Base-by-base conservation (phyloP, 257 asterid species). In the Nicotiana noctiflora region DNA sequence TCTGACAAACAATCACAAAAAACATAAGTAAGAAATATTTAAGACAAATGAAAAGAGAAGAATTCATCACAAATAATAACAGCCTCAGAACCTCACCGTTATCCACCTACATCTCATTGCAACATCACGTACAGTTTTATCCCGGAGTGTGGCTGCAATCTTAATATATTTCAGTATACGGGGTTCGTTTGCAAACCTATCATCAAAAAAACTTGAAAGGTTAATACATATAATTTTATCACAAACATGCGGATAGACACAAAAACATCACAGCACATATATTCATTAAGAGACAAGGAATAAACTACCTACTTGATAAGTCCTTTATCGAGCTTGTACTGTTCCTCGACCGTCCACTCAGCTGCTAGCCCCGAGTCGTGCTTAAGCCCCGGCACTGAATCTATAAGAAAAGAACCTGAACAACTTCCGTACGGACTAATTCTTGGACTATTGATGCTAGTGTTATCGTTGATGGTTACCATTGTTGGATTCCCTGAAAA, bases 101-200 rank as follows among this genome's bases (percentile, higher is more conserved):
- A 92, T 90, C 97, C 97, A 94, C 89, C 94, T 91, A 89, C 98
- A 94, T 80, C 98, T 91, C 84, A 94, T 87, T 75, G 98, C 98
- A 87, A 94, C 98, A 83, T 94, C 98, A 13, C 98, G 93, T 10
- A 94, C 98, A 74, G 93, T 90, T 87, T 94, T 94, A 83, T 94
- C 94, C 9, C 88, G 91, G 55, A 94, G 93, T 11, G 86, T 68
- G 64, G 97, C 93, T 25, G 97, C 97, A 80, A 92, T 94, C 87
- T 94, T 94, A 84, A 94, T 87, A 81, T 92, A 94, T 88, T 88
- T 88, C 92, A 88, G 76, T 52, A 94, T 89, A 68, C 82, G 88
- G 82, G 95, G 97, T 86, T 91, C 98, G 67, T 84, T 79, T 23
- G 91, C 88, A 83, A 79, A 92, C 79, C 98, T 94, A 78, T 53